Base-by-base conservation (phyloP, 257 asterid species). In the Solanum gracilifrons region DNA sequence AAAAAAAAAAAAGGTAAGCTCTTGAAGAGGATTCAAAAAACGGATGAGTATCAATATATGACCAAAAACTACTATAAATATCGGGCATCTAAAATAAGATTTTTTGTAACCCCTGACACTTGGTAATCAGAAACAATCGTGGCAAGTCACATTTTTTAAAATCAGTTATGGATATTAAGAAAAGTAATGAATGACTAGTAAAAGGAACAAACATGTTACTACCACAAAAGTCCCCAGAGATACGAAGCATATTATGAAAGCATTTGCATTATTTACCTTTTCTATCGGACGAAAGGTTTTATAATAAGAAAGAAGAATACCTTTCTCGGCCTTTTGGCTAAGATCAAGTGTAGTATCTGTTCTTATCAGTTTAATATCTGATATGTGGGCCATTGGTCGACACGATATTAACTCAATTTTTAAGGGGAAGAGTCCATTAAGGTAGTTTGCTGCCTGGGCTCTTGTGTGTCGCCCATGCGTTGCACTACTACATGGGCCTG, bases 321-420 rank as follows among this genome's bases (percentile, higher is more conserved):
- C 92, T 91, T 88, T 89, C 92, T 91, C 90, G 90, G 93, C 90
- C 92, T 91, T 89, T 91, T 89, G 93, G 92, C 91, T 89, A 89
- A 91, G 90, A 88, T 89, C 89, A 91, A 89, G 93, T 91, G 90
- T 91, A 88, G 92, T 86, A 88, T 88, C 83, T 89, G 88, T 86
- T 89, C 76, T 89, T 91, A 89, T 88, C 87, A 89, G 89, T 87
- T 89, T 86, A 89, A 89, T 87, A 89, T 87, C 5, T 74, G 51
- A 21, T 74, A 74, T 10, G 21, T 74, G 51, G 51, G 0, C 0
- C 1, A 35, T 74, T 1, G 31, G 31, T 2, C 0, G 3, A 74
- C 82, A 74, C 5, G 31, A 74, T 74, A 21, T 33, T 35, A 74
- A 74, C 51, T 33, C 9, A 33, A 20, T 33, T 33, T 73, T 5